A percentile compares a stretch with the other conserved stretches of the same genome.
phyloP scores from a whole-genome alignment of 768 basidiomycete genomes.

The Strobilomyces confusus region DNA sequence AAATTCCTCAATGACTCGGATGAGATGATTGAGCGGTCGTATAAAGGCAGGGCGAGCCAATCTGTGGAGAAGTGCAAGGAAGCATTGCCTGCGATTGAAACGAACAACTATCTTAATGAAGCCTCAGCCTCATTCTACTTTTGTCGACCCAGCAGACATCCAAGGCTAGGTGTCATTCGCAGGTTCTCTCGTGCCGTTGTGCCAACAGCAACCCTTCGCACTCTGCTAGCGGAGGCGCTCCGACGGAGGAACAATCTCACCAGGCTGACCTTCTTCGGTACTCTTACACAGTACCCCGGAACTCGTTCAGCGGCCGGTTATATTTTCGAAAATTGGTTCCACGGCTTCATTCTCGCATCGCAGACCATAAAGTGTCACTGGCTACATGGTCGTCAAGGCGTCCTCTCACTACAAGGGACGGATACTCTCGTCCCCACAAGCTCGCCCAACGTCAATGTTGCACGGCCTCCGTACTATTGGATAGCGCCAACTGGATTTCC shows the following conservation, averaged over 20 bases:
- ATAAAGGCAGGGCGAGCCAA: fast-evolving
- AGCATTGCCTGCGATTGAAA: background rate
- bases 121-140: background rate
- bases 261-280: too few species aligned
- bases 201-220: too few species aligned
- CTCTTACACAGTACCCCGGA: too few species aligned
- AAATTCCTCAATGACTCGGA: background rate
- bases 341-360: too few species aligned
- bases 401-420: background rate
- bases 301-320: too few species aligned
- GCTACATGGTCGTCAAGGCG: background rate
- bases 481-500: too few species aligned
- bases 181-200: too few species aligned
- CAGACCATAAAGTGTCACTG: background rate
- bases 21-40: fast-evolving
- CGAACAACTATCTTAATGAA: background rate
- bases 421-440: too few species aligned
- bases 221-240: background rate
- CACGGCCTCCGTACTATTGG: too few species aligned
- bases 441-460: too few species aligned
- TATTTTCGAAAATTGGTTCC: too few species aligned
- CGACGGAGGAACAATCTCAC: background rate
- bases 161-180: background rate
- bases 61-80: background rate
- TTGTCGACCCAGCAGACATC: too few species aligned